A percentile compares a stretch with the other conserved stretches of the same genome.
Evolutionary conservation across 805 yeast species (phyloP).

Genomic region (Saccharomycopsis malanga): DNA sequence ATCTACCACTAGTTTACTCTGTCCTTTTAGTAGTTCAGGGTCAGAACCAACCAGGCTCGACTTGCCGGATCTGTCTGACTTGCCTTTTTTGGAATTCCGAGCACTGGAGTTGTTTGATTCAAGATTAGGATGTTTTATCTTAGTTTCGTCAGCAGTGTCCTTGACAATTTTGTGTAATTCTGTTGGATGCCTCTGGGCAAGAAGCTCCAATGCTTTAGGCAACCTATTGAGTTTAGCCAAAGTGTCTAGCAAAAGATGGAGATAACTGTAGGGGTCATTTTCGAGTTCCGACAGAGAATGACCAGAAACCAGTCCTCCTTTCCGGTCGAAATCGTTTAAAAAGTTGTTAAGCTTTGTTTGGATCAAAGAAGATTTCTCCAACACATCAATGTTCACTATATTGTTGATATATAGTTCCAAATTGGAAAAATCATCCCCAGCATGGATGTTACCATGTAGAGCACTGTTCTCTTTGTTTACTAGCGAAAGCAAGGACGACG

Average conservation of each 20-base stretch:
- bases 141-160: constrained; percentile 57
- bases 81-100: background rate
- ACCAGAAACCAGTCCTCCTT: constrained; percentile 28
- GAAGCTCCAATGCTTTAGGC: constrained; percentile 46
- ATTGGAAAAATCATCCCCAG: constrained; percentile 31
- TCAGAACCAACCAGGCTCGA: background rate
- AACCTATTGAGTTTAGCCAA: constrained; percentile 56
- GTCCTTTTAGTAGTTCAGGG: background rate
- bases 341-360: constrained; percentile 33
- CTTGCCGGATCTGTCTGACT: background rate
- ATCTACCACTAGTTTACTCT: constrained; percentile 19
- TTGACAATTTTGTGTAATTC: constrained; percentile 62
- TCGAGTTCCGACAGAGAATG: constrained; percentile 31
- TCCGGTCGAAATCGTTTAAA: constrained; percentile 26
- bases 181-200: constrained; percentile 46
- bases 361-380: constrained; percentile 39
- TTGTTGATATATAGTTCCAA: constrained; percentile 50
- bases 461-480: constrained; percentile 14
- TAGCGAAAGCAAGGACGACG: constrained; percentile 12
- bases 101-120: background rate
- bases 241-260: constrained; percentile 46
- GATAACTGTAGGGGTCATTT: constrained; percentile 46
- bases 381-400: constrained; percentile 51
- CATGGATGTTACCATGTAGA: background rate
- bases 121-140: constrained; percentile 42